Evolutionary conservation across 192 early-diverging fungal genomes (phyloP).

Genomic region (Backusella liffmaniae): DNA sequence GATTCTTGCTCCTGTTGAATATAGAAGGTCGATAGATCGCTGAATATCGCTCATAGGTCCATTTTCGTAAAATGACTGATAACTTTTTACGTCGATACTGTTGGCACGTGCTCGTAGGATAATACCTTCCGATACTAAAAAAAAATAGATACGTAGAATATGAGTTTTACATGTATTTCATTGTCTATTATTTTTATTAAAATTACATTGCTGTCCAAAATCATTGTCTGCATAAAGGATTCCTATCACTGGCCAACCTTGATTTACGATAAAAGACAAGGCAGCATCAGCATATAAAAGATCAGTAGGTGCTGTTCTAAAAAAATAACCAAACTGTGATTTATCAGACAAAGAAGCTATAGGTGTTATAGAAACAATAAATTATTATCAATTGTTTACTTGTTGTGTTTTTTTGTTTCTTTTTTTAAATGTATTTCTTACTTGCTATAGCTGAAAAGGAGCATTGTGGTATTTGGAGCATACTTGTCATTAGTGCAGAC

Average conservation of each 20-base stretch:
- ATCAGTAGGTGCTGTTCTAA: constrained; percentile 52
- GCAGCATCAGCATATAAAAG: constrained; percentile 43
- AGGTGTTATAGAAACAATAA: constrained; percentile 3
- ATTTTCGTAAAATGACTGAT: constrained; percentile 40
- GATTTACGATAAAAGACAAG: constrained; percentile 42
- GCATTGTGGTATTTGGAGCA: constrained; percentile 49
- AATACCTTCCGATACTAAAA: constrained; percentile 41
- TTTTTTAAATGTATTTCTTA: constrained; percentile 20
- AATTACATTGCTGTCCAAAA: constrained; percentile 45
- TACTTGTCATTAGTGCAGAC: constrained; percentile 45
- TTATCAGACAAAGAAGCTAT: constrained; percentile 49
- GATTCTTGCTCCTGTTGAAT: constrained; percentile 36
- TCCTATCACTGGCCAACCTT: constrained; percentile 43
- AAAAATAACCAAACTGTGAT: constrained; percentile 47
- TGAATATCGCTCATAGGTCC: constrained; percentile 37
- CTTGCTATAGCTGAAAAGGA: constrained; percentile 52
- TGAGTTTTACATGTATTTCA: not conserved
- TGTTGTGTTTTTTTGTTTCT: not conserved
- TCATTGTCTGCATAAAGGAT: constrained; percentile 44
- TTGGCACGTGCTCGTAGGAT: constrained; percentile 29
- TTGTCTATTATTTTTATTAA: not conserved
- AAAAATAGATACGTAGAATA: not conserved
- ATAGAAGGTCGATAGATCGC: constrained; percentile 31
- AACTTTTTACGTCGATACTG: constrained; percentile 35
- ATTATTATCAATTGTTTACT: not conserved